Base-by-base conservation (phyloP, 148 eudicot genomes). In the Chenopodium berlandieri region DNA sequence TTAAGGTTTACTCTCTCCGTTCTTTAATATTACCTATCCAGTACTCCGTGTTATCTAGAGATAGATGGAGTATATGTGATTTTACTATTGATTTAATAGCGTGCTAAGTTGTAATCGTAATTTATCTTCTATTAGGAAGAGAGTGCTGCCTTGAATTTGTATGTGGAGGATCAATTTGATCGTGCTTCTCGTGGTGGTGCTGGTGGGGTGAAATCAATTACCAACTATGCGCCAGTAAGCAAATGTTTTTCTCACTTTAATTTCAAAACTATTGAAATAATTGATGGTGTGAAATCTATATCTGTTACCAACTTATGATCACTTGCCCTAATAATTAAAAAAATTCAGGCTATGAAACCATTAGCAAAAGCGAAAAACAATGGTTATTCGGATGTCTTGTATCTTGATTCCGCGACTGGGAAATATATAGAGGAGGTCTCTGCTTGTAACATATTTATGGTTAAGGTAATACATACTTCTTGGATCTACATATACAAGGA, bases 381-480 rank as follows among this genome's bases (percentile, higher is more conserved):
- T 79, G 98, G 97, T 72, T 95, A 87, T 83, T 95, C 98, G 3
- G 97, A 95, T 89, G 97, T 95, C n/a, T 68, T 95, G 48, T 95
- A 92, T 78, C 94, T 95, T 66, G 97, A 95, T 86, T 84, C 98
- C 0, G 86, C 83, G n/a, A 84, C 82, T 40, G 86, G 91, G 73
- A 89, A 91, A 83, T 82, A 91, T 76, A 75, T 92, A 0, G 97
- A 95, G 83, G 98, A 95, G 86, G 97, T 86, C 71, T 86, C 94
- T 44, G 78, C 94, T 79, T 92, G 93, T 78, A 95, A 95, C 63
- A 73, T 93, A 68, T 95, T 95, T 77, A 78, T 93, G 0, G 86
- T 93, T 22, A 95, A 93, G 98, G 98, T 95, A 90, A 23, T 23
- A 23, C 25, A 46, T 66, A 78, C 44, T 76, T 54, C 19, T 22